Evolutionary conservation across 202 grass and related monocot genomes (phyloP).

Genomic region (Schoenoplectus triqueter): DNA sequence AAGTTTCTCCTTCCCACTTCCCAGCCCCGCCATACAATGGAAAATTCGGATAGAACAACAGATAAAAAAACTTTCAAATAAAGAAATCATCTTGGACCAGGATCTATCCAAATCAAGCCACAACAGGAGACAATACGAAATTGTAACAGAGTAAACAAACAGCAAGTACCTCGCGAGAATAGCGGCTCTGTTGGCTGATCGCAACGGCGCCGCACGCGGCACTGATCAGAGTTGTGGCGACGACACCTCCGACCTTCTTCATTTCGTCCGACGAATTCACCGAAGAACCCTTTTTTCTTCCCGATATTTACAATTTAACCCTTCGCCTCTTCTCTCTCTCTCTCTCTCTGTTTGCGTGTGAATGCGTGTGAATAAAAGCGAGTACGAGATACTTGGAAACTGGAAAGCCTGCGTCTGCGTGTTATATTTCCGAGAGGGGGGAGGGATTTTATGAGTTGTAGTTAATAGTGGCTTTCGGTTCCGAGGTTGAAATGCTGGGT

Average conservation of each 20-base stretch:
- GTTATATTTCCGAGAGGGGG: slow-evolving; percentile 7
- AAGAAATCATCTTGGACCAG: neutral
- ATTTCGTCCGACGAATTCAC: slow-evolving; percentile 16
- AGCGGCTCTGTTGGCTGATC: slow-evolving; percentile 17
- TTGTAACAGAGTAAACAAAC: neutral
- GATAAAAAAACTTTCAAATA: neutral
- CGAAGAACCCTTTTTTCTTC: slow-evolving; percentile 17
- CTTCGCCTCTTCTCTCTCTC: neutral
- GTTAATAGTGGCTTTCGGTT: slow-evolving; percentile 33
- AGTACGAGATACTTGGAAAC: neutral
- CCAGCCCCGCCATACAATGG: neutral
- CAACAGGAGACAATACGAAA: neutral
- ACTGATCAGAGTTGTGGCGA: slow-evolving; percentile 18
- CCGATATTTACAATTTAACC: neutral
- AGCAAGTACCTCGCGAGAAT: slow-evolving; percentile 21
- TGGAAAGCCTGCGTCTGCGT: neutral
- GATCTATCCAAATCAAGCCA: neutral
- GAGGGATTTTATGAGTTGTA: slow-evolving; percentile 31
- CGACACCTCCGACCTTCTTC: slow-evolving; percentile 33
- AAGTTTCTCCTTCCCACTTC: neutral
- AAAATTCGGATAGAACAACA: neutral
- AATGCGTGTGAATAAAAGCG: neutral
- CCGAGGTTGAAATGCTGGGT: slow-evolving; percentile 10
- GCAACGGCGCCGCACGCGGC: slow-evolving; percentile 32
- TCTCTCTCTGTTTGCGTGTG: neutral